A percentile compares a stretch with the other conserved stretches of the same genome.
These are phyloP conservation scores for Paecilomyces sp. DNA, from an alignment of 2,329 filamentous ascomycete species.

Conservation along the genomic window DNA sequence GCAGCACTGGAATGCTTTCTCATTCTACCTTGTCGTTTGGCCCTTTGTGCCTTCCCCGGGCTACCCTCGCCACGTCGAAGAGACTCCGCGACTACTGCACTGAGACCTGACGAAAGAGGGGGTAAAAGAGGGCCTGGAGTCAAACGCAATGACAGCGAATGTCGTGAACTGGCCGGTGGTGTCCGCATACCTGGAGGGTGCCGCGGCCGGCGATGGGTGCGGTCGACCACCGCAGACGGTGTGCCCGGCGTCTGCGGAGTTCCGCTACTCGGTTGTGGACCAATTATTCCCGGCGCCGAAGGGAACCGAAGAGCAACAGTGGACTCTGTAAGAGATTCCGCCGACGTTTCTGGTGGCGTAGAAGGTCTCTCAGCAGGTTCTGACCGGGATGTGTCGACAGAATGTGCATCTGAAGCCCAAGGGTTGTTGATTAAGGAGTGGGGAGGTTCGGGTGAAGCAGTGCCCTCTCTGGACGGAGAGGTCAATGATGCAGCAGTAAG, in stretches of 20 bases:
- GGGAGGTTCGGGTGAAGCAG: conserved; percentile 22
- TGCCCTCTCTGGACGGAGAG: conserved; percentile 16
- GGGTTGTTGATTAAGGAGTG: conserved; percentile 30
- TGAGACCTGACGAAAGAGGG: conserved; percentile 54
- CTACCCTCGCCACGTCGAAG: conserved; percentile 50
- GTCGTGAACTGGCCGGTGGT: conserved; percentile 33
- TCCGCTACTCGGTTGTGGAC: conserved; percentile 8
- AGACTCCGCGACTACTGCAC: conserved; percentile 58
- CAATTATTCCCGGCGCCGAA: conserved; percentile 27
- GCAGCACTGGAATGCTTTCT: conserved; percentile 21
- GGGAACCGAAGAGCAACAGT: conserved; percentile 33
- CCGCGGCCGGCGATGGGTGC: conserved; percentile 15
- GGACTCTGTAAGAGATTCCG: conserved; percentile 15
- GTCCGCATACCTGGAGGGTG: conserved; percentile 26
- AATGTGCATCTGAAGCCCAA: conserved; percentile 21
- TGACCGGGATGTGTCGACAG: conserved; percentile 10
- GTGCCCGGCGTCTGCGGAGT: conserved; percentile 6
- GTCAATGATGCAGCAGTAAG: conserved; percentile 24
- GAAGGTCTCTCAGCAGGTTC: conserved; percentile 18
- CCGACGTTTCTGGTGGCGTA: conserved; percentile 18
- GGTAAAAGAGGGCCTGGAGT: conserved; percentile 53
- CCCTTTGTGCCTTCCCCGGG: conserved; percentile 24
- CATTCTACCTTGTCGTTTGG: conserved; percentile 16
- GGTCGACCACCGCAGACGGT: conserved; percentile 11
- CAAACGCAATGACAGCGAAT: conserved; percentile 46